Evolutionary conservation across 2,329 filamentous ascomycete genomes (phyloP).

Genomic region (Talaromyces sp.): DNA sequence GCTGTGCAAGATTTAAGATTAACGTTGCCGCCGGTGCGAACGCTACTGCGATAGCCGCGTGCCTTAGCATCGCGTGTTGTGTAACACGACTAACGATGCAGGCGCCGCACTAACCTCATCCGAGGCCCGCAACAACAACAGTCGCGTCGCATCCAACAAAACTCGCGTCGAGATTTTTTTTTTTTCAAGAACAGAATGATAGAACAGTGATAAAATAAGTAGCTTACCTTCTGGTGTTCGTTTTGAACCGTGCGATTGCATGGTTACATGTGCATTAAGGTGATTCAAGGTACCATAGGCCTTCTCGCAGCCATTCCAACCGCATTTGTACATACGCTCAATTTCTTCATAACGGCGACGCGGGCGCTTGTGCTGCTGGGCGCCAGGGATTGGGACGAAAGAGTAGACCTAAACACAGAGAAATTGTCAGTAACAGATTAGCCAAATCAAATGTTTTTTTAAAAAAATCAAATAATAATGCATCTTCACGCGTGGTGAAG

Average conservation of each 20-base stretch:
- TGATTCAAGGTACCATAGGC: constrained; percentile 97
- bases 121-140: constrained; percentile 21
- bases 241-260: constrained; percentile 95
- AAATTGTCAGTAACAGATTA: constrained; percentile 11
- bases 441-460: neutral
- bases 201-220: constrained; percentile 1
- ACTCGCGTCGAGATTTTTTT: neutral
- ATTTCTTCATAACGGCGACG: constrained; percentile 95
- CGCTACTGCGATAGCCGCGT: constrained; percentile 52
- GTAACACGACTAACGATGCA: constrained; percentile 43
- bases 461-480: neutral
- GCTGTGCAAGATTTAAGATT: constrained; percentile 26
- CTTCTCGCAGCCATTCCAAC: constrained; percentile 97
- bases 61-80: constrained; percentile 45
- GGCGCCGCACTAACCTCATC: constrained; percentile 35
- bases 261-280: constrained; percentile 95
- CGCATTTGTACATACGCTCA: constrained; percentile 99
- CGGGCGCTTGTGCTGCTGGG: constrained; percentile 94
- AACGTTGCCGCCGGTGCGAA: constrained; percentile 44
- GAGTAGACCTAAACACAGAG: constrained; percentile 72
- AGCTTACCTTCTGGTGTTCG: constrained; percentile 91
- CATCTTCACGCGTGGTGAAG: neutral
- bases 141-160: neutral
- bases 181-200: neutral
- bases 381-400: constrained; percentile 94